phyloP scores from a whole-genome alignment of 2,329 filamentous ascomycete species.

The Teratosphaeria gauchensis region DNA sequence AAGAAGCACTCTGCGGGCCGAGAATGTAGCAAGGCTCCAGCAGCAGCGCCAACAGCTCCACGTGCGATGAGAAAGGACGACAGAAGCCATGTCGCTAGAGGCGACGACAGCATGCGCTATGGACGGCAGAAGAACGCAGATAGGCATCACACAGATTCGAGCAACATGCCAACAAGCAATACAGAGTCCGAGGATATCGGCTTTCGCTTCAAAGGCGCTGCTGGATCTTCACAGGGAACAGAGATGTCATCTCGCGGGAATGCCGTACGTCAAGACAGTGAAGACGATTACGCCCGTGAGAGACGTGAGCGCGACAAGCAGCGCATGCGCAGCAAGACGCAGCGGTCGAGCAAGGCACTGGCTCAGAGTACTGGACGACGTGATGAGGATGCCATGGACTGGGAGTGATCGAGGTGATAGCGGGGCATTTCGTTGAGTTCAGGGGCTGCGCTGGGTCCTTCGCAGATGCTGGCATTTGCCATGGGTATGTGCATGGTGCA shows the following conservation, averaged over 20 bases:
- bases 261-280: too few species aligned
- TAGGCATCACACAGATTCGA: too few species aligned
- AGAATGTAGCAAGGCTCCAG: background rate
- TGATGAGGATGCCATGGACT: background rate
- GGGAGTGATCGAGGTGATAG: background rate
- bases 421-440: background rate
- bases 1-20: background rate
- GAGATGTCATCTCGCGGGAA: too few species aligned
- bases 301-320: background rate
- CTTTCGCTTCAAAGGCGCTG: background rate
- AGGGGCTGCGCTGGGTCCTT: background rate
- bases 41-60: background rate
- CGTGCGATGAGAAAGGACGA: background rate
- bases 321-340: background rate
- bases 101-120: too few species aligned
- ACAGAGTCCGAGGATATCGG: background rate
- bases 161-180: too few species aligned
- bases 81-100: too few species aligned
- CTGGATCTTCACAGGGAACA: background rate
- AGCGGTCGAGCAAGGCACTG: too few species aligned
- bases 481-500: too few species aligned
- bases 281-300: background rate
- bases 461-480: too few species aligned
- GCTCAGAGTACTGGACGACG: too few species aligned
- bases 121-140: too few species aligned